Conservation (phyloP, 2,329 filamentous ascomycete species). For the Colletotrichum sp. region DNA sequence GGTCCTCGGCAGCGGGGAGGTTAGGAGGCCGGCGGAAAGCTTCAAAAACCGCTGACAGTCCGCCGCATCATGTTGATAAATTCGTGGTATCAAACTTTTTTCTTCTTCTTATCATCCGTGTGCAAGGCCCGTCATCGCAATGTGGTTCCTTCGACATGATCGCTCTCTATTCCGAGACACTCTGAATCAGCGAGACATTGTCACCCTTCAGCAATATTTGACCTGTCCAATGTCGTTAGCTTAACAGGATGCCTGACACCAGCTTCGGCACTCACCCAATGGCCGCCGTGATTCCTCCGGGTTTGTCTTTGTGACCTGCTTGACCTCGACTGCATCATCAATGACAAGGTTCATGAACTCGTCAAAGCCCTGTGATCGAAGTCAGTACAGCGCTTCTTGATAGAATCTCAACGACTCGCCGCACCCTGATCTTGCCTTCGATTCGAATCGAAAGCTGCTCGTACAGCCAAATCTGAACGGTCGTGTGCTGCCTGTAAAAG, state of each 20-base stretch:
- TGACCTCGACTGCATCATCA: conserved; percentile 94
- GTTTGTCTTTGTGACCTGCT: conserved; percentile 80
- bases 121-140: not conserved
- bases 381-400: conserved; percentile 17
- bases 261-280: conserved; percentile 64
- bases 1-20: conserved; percentile 72
- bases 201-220: conserved; percentile 89
- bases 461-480: conserved; percentile 94
- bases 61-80: conserved; percentile 47
- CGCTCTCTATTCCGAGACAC: conserved; percentile 62
- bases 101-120: not conserved
- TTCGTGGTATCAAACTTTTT: conserved; percentile 19
- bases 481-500: conserved; percentile 63
- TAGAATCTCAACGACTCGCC: conserved; percentile 31
- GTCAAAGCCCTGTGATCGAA: conserved; percentile 78
- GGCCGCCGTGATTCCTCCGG: conserved; percentile 76
- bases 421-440: conserved; percentile 92
- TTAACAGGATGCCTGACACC: not conserved
- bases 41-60: conserved; percentile 30
- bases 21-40: conserved; percentile 40
- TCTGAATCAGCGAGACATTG: conserved; percentile 84
- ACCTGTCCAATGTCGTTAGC: conserved; percentile 53
- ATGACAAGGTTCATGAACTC: conserved; percentile 99
- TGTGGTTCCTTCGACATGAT: conserved; percentile 53
- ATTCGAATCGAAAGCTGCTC: conserved; percentile 94